Conservation (phyloP, 2,329 filamentous ascomycete genomes). For the Arthrobotrys sphaeroides region DNA sequence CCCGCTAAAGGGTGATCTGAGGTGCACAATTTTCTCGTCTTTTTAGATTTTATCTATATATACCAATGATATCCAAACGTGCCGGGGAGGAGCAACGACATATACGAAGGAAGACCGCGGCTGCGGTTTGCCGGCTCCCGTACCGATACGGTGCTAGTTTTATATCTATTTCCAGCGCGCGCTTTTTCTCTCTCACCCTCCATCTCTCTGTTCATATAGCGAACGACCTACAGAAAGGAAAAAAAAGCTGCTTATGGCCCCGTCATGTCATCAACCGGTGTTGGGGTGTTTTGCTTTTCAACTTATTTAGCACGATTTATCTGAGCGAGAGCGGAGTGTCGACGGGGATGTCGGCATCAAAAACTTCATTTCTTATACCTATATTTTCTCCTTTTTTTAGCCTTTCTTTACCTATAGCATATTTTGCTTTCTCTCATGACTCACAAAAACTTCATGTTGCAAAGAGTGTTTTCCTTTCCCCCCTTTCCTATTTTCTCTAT, state of each 20-base stretch:
- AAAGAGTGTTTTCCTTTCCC: not conserved
- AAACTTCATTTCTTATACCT: not conserved
- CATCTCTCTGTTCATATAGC: slow-evolving; percentile 35
- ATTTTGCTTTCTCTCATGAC: not conserved
- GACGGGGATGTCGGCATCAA: not conserved
- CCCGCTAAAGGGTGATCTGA: no score
- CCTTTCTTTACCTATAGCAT: not conserved
- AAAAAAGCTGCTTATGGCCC: slow-evolving; percentile 35
- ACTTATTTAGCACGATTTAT: slow-evolving; percentile 5
- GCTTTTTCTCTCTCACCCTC: not conserved
- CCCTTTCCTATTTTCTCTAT: not conserved
- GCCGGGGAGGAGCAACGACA: not conserved
- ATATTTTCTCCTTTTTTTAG: not conserved
- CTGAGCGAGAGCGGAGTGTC: not conserved
- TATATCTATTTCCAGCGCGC: not conserved
- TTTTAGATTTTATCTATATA: slow-evolving; percentile 38
- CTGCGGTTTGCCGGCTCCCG: not conserved
- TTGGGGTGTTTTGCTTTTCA: slow-evolving; percentile 41
- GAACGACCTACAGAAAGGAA: slow-evolving; percentile 30
- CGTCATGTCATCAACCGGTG: slow-evolving; percentile 45
- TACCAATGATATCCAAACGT: slow-evolving; percentile 38
- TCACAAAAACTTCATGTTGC: slow-evolving; percentile 1
- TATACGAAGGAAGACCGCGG: not conserved
- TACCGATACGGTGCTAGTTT: not conserved
- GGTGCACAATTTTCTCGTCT: not conserved